Evolutionary conservation across 2,329 filamentous ascomycete species (phyloP), one percentile per base, ranked within the genome.

Genomic region (Epichloe sp.): DNA sequence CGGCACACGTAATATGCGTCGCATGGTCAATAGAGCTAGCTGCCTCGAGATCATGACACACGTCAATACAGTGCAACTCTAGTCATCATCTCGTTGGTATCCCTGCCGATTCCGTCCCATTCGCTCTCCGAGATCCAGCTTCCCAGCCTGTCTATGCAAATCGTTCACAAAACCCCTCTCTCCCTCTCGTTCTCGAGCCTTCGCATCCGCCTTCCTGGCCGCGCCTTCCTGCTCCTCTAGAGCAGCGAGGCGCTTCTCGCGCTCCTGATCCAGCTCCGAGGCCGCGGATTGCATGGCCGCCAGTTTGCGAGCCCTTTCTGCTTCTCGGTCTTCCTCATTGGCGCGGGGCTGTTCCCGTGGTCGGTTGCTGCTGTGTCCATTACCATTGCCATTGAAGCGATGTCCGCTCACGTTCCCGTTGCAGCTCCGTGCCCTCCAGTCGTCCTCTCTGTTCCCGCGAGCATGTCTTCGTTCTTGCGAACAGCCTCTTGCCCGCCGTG

Each of bases 271-370:
- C 46, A 94, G 71, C 11, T 84, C 79, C 1, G 74, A 75, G 4
- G 85, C 85, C 31, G 81, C 83, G 17, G 77, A 76, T 63, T 86
- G 83, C 85, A 89, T 88, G 8, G 80, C 82, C 15, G 82, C 84
- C 17, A 88, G 68, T 62, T 81, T 86, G 23, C 77, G 75, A 12
- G 81, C 80, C n/a, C 75, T 74, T 55, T 85, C 81, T 21, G 79
- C 76, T 19, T 76, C 76, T 6, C 63, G 65, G 4, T 67, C 65
- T 15, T 58, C 54, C 8, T 59, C 45, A 17, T 19, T 41, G 7
- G 44, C 12, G 11, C 19, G 17, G 5, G 21, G 23, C 49, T 12
- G 52, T 38, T 3, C 54, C 3, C 50, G 37, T 17, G 50, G 6
- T 15, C 21, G 21, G 10, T 44, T 48, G 37, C 49, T 43, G 31